Evolutionary conservation across 208 protist species (phyloP).

Genomic region (Angomonas desouzai): DNA sequence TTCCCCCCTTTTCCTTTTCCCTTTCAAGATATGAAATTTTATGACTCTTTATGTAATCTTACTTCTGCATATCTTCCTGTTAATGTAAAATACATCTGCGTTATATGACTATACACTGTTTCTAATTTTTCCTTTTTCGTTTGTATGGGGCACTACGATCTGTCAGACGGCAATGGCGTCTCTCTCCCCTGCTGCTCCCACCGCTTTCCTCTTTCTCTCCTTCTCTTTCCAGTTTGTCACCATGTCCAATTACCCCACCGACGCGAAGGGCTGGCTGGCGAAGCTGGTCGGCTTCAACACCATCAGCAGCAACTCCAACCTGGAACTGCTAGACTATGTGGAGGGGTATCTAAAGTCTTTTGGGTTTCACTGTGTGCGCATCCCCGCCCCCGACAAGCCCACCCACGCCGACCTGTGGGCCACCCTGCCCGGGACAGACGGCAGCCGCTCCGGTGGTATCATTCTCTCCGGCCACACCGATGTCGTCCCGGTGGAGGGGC

Average conservation of each 20-base stretch:
- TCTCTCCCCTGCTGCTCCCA: neutral
- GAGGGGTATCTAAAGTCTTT: slow-evolving; percentile 28
- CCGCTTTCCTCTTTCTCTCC: neutral
- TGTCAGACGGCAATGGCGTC: too few relatives aligned
- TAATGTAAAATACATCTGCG: neutral
- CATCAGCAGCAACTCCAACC: slow-evolving; percentile 53
- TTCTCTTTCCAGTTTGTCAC: too few relatives aligned
- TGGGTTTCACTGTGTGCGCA: slow-evolving; percentile 30
- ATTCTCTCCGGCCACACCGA: slow-evolving; percentile 59
- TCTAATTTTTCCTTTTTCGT: neutral
- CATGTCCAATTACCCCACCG: slow-evolving; percentile 12
- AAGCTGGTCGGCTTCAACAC: slow-evolving; percentile 61
- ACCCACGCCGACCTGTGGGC: slow-evolving; percentile 55
- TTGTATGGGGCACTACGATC: too few relatives aligned
- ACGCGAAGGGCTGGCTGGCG: slow-evolving; percentile 27
- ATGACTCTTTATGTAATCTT: slow-evolving; percentile 7
- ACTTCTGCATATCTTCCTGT: neutral
- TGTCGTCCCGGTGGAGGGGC: slow-evolving; percentile 66
- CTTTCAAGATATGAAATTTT: neutral
- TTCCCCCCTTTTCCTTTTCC: slow-evolving; percentile 7
- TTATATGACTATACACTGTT: neutral
- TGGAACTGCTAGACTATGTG: slow-evolving; percentile 46
- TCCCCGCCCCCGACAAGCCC: slow-evolving; percentile 28
- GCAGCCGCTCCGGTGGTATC: slow-evolving; percentile 43
- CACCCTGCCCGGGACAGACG: slow-evolving; percentile 39